Conservation (phyloP, 768 basidiomycete species). For the Suillus weaverae region DNA sequence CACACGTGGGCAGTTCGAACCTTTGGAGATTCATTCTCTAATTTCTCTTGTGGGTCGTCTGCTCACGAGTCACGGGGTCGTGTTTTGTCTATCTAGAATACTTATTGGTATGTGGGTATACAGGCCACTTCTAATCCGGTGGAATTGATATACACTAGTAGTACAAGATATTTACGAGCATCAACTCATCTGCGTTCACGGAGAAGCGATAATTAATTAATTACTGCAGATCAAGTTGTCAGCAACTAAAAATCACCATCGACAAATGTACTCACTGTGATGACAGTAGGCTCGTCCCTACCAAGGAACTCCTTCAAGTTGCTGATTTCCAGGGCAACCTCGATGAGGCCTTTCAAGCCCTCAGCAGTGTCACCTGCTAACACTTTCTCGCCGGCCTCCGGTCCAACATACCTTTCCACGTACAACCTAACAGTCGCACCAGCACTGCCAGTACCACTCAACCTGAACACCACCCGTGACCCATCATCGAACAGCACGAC, state of each 20-base stretch:
- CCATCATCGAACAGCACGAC: slow-evolving; percentile 91
- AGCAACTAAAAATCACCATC: background rate
- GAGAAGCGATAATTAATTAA: background rate
- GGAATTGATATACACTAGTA: background rate
- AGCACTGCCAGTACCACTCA: slow-evolving; percentile 94
- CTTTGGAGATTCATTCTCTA: background rate
- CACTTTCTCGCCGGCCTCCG: slow-evolving; percentile 67
- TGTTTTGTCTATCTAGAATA: background rate
- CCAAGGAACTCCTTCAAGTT: slow-evolving; percentile 85
- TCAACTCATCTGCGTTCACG: background rate
- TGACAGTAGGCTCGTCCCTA: slow-evolving; percentile 91
- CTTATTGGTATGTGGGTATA: background rate
- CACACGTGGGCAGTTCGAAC: background rate
- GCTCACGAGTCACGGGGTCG: background rate
- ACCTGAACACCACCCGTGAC: slow-evolving; percentile 90
- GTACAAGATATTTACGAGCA: background rate
- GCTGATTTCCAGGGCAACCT: slow-evolving; percentile 85
- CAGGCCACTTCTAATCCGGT: background rate
- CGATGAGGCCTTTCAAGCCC: slow-evolving; percentile 92
- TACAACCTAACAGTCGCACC: slow-evolving; percentile 98
- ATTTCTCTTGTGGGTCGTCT: background rate
- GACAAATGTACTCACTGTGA: slow-evolving; percentile 63
- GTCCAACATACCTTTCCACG: slow-evolving; percentile 86
- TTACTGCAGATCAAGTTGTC: slow-evolving; percentile 14
- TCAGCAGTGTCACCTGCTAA: slow-evolving; percentile 77